Base-by-base conservation (phyloP, 2,329 filamentous ascomycete species). In the Colletotrichum sp. region DNA sequence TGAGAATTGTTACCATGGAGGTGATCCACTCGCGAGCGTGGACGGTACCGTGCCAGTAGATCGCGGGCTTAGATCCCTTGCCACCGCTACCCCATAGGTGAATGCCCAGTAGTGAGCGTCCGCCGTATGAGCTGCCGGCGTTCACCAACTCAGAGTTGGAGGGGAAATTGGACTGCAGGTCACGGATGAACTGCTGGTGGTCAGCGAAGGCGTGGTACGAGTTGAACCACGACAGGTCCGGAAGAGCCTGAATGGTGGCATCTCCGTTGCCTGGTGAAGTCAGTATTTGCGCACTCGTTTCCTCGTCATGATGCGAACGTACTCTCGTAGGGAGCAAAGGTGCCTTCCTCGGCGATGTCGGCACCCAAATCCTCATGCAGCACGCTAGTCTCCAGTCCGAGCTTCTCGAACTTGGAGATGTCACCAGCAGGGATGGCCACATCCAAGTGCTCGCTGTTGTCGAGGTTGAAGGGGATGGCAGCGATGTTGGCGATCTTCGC, bases 1-100 rank as follows among this genome's bases (percentile, higher is more conserved):
- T 3, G 18, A 18, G 39, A 43, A 43, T 5, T 43, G 1, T 43
- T 68, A 88, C 88, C 84, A 90, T 89, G 13, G 88, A 87, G 7
- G 87, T 86, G 68, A 92, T 90, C 91, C 91, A 92, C 81, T 93
- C 91, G 59, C 91, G 86, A 10, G 90, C 90, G 80, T 93, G 91
- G 15, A 91, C 89, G 28, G 88, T 92, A 15, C 87, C 88, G 80
- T 92, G 90, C 79, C 89, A 88, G 59, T 92, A 85, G 59, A 91
- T 82, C 21, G 89, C 90, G 1, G 89, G 89, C 77, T 89, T 89
- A 32, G 79, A 82, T 34, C 87, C 86, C 67, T 84, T 85, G 2
- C 86, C 85, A 2, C 80, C 80, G 67, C 80, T 84, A 3, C 90
- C 90, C 82, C 86, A 92, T 69, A 92, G 84, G 76, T 92, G 90